Conservation (phyloP, 2,329 filamentous ascomycete genomes). For the Neonectria hederae region DNA sequence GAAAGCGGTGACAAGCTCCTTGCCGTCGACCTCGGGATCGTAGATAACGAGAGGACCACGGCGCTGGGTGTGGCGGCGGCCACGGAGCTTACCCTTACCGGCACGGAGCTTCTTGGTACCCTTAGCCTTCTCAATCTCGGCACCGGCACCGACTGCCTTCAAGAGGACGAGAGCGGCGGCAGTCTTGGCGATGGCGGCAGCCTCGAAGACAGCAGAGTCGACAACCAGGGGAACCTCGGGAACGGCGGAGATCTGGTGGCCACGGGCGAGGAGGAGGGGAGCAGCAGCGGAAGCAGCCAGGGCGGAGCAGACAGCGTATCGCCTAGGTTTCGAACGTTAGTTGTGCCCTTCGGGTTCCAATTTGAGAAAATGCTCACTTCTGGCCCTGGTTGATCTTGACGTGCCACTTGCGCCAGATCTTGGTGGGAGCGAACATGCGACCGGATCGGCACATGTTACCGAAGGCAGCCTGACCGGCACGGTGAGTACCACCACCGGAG, state of each 20-base stretch:
- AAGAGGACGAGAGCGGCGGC: slow-evolving; percentile 86
- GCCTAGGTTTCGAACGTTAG: slow-evolving; percentile 62
- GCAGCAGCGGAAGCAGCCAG: slow-evolving; percentile 95
- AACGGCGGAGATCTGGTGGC: slow-evolving; percentile 91
- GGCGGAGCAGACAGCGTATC: slow-evolving; percentile 97
- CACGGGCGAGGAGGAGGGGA: slow-evolving; percentile 94
- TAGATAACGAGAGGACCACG: slow-evolving; percentile 98
- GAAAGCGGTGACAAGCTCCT: slow-evolving; percentile 92
- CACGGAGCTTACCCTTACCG: slow-evolving; percentile 98
- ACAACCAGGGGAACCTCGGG: slow-evolving; percentile 97
- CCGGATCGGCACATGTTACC: slow-evolving; percentile 99
- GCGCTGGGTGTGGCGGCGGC: slow-evolving; percentile 95
- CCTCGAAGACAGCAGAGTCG: slow-evolving; percentile 88
- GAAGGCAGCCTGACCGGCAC: slow-evolving; percentile 99
- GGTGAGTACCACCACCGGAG: slow-evolving; percentile 99
- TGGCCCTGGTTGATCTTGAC: slow-evolving; percentile 99
- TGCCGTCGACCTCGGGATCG: slow-evolving; percentile 94
- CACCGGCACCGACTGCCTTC: slow-evolving; percentile 87
- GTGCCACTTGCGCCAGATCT: slow-evolving; percentile 99
- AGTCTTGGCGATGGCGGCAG: slow-evolving; percentile 85
- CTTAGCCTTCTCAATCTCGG: slow-evolving; percentile 95
- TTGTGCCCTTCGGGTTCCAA: neutral
- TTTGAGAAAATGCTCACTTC: slow-evolving; percentile 70
- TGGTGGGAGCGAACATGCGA: slow-evolving; percentile 99
- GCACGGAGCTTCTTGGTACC: slow-evolving; percentile 95